phyloP scores from a whole-genome alignment of 345 rosid genomes.

The Syzygium jambos region DNA sequence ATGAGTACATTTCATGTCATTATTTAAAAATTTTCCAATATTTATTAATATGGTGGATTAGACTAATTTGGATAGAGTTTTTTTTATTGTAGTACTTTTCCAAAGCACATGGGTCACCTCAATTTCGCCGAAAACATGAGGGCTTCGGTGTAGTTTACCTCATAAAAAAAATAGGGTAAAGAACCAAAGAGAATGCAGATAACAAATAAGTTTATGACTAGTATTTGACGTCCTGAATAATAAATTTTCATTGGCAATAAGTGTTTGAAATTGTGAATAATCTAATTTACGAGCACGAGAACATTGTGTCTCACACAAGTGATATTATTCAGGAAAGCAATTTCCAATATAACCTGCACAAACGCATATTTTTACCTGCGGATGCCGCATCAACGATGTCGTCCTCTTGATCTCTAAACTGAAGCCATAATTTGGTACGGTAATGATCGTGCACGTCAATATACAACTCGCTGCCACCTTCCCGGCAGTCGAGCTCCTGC shows the following conservation, averaged over 20 bases:
- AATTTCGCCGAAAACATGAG: neutral
- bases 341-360: neutral
- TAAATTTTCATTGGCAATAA: neutral
- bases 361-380: neutral
- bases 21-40: too few species aligned
- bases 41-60: accelerated
- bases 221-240: neutral
- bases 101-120: neutral
- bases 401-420: neutral
- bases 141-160: neutral
- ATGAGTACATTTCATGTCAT: too few species aligned
- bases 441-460: neutral
- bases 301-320: neutral
- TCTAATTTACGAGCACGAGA: neutral
- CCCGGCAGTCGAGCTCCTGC: neutral
- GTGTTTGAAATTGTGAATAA: neutral
- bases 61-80: neutral
- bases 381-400: neutral
- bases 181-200: neutral
- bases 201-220: neutral
- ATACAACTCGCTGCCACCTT: neutral
- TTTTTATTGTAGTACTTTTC: neutral
- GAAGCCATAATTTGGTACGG: neutral
- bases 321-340: neutral
- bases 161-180: neutral